Percentiles rank a stretch among this genome's conserved stretches.
phyloP scores from a whole-genome alignment of 1,139 yeast species.

The Sugiyamaella xylanicola region DNA sequence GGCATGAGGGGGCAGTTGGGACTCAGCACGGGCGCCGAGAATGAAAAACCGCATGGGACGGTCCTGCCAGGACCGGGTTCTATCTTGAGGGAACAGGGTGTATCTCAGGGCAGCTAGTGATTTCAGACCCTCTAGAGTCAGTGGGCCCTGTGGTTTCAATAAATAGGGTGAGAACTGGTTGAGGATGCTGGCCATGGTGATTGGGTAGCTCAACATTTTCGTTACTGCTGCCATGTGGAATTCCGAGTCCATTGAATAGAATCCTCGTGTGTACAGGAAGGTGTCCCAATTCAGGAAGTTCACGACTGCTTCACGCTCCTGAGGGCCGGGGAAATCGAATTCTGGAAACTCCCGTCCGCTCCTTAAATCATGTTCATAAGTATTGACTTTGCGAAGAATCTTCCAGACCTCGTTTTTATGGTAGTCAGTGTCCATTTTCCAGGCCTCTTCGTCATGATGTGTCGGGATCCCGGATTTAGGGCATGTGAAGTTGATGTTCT shows the following conservation, averaged over 20 bases:
- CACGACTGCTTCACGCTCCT: slow-evolving; percentile 73
- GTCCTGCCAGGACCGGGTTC: slow-evolving; percentile 61
- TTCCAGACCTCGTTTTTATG: slow-evolving; percentile 70
- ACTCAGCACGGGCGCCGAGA: slow-evolving; percentile 90
- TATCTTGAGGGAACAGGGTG: slow-evolving; percentile 76
- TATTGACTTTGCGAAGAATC: slow-evolving; percentile 78
- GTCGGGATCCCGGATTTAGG: slow-evolving; percentile 96
- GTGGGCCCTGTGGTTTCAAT: slow-evolving; percentile 79
- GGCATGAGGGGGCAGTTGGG: slow-evolving; percentile 90
- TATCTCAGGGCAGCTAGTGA: slow-evolving; percentile 89
- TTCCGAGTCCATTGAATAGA: slow-evolving; percentile 95
- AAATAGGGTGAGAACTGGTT: slow-evolving; percentile 86
- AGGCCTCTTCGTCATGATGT: slow-evolving; percentile 86
- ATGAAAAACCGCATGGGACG: slow-evolving; percentile 88
- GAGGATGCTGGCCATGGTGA: slow-evolving; percentile 80
- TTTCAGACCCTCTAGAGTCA: slow-evolving; percentile 89
- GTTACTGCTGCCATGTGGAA: slow-evolving; percentile 95
- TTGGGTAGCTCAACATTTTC: slow-evolving; percentile 89
- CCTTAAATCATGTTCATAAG: slow-evolving; percentile 91
- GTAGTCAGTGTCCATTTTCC: slow-evolving; percentile 77
- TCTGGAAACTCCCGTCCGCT: slow-evolving; percentile 94
- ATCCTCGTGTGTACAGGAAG: slow-evolving; percentile 88
- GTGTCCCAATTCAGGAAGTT: slow-evolving; percentile 91
- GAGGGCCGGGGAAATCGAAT: slow-evolving; percentile 85
- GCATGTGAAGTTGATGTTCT: slow-evolving; percentile 81